A percentile compares a stretch with the other conserved stretches of the same genome.
These are phyloP conservation scores for Nannizziopsis arthrosporioides DNA, from an alignment of 2,329 filamentous ascomycete species.

Conservation along the genomic window DNA sequence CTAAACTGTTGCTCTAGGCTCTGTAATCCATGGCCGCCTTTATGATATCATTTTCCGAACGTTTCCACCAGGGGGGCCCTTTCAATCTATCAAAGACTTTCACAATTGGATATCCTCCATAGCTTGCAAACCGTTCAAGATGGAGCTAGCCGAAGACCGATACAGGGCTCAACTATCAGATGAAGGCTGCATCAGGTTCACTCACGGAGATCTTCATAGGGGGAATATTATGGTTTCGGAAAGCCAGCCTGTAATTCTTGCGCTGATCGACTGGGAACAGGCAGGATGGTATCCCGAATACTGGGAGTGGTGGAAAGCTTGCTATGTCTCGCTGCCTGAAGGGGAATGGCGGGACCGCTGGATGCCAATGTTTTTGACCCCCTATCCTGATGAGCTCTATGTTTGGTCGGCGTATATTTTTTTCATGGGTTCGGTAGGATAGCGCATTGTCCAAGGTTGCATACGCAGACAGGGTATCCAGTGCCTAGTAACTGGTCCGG, in stretches of 20 bases:
- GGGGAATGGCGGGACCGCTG: conserved; percentile 14
- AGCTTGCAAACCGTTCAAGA: conserved; percentile 5
- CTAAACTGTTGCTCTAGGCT: conserved; percentile 13
- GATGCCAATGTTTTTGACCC: conserved; percentile 14
- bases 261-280: conserved; percentile 24
- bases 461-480: no score
- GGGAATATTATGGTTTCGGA: conserved; percentile 23
- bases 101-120: conserved; percentile 25
- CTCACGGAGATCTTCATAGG: conserved; percentile 16
- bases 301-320: conserved; percentile 18
- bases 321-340: conserved; percentile 16
- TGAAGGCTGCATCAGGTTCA: conserved; percentile 24
- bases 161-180: conserved; percentile 22
- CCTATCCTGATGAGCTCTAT: neutral
- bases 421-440: neutral
- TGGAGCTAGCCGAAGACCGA: conserved; percentile 18
- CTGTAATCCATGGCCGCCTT: conserved; percentile 14
- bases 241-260: conserved; percentile 15
- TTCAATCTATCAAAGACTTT: conserved; percentile 21
- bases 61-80: conserved; percentile 20
- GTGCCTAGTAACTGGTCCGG: no score
- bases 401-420: conserved; percentile 6
- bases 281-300: conserved; percentile 1
- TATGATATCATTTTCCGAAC: conserved; percentile 18
- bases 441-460: no score